Percentiles rank a stretch among this genome's conserved stretches.
Evolutionary conservation across 1,284 basidiomycete species (phyloP).

Genomic region (Ceratorhiza oryzae-sativae): DNA sequence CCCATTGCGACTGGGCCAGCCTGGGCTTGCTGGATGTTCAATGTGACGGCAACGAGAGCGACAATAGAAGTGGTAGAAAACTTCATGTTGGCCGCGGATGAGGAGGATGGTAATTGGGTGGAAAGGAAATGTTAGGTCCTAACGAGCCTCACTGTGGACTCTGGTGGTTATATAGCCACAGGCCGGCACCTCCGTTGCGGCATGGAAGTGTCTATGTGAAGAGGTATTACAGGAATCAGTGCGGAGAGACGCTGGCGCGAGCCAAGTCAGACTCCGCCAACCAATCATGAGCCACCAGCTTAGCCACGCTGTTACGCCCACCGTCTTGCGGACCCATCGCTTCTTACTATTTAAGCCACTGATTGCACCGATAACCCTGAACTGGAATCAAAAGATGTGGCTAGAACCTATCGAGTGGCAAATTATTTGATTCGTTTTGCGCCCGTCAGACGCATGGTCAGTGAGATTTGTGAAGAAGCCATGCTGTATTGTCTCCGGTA

Average conservation of each 20-base stretch:
- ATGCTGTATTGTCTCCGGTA: background rate
- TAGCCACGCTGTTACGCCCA: background rate
- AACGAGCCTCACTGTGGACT: background rate
- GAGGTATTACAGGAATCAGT: background rate
- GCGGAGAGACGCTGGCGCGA: background rate
- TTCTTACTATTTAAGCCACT: background rate
- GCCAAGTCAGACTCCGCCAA: background rate
- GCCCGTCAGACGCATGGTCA: background rate
- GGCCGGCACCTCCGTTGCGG: background rate
- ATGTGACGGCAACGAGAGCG: background rate
- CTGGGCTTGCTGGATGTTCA: slow-evolving; percentile 4
- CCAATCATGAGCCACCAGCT: background rate
- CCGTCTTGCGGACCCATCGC: background rate
- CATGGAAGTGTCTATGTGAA: background rate
- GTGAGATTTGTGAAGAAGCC: background rate
- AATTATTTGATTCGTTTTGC: background rate
- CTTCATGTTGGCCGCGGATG: slow-evolving; percentile 14
- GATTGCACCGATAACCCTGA: background rate
- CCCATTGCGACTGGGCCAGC: slow-evolving; percentile 30
- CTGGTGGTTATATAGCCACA: slow-evolving; percentile 7
- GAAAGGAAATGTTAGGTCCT: background rate
- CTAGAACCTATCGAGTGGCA: background rate
- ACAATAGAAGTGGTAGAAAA: slow-evolving; percentile 16
- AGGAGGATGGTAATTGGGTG: background rate
- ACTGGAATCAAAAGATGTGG: background rate